Evolutionary conservation across 1,284 basidiomycete genomes (phyloP).

Genomic region (Rhodotorula sp.): DNA sequence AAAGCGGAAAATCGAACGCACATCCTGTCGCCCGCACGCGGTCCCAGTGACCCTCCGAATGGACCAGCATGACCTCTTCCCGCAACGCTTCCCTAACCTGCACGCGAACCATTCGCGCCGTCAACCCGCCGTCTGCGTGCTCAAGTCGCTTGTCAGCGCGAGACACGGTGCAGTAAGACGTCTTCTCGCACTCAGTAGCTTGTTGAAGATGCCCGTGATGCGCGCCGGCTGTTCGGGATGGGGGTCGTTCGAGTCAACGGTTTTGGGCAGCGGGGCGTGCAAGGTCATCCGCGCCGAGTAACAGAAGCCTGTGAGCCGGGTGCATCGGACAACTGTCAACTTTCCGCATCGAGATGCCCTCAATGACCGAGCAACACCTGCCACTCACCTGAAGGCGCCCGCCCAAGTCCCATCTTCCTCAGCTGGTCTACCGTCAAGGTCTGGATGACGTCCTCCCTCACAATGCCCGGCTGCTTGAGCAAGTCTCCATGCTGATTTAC

Average conservation of each 20-base stretch:
- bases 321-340: accelerated
- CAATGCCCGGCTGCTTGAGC: constrained; percentile 11
- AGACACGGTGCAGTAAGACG: accelerated
- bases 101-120: constrained; percentile 72
- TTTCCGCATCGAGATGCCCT: background rate
- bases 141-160: background rate
- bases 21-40: constrained; percentile 75
- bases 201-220: constrained; percentile 73
- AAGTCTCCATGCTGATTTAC: constrained; percentile 1
- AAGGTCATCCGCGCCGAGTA: constrained; percentile 84
- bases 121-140: constrained; percentile 56
- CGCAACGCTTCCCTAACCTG: constrained; percentile 69
- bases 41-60: constrained; percentile 85
- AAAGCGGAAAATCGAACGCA: constrained; percentile 54
- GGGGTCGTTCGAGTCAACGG: constrained; percentile 51
- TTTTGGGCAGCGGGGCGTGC: constrained; percentile 57
- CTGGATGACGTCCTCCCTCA: constrained; percentile 27
- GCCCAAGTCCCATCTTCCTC: constrained; percentile 29
- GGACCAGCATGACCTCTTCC: constrained; percentile 82
- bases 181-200: constrained; percentile 54
- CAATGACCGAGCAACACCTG: background rate
- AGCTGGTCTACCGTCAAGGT: constrained; percentile 19
- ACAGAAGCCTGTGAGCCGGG: constrained; percentile 66
- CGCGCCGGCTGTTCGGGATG: constrained; percentile 89
- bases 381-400: constrained; percentile 23